These are phyloP conservation scores for Penicillium sp. DNA, from an alignment of 2,329 filamentous ascomycete genomes.

Conservation along the genomic window DNA sequence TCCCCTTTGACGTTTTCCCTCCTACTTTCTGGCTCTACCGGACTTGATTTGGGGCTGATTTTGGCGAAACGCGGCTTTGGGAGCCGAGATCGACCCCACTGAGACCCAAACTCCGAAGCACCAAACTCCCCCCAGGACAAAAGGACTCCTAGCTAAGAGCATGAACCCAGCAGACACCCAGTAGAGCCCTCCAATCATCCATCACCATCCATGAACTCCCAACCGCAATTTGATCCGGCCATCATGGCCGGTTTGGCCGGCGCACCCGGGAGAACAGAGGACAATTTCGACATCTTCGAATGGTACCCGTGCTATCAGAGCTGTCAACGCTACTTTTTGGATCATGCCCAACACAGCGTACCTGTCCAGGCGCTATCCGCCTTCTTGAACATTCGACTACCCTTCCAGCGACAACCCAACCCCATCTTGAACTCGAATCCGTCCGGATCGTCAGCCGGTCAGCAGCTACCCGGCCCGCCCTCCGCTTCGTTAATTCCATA, in stretches of 20 bases:
- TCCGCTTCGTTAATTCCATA: conserved; percentile 78
- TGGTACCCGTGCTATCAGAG: conserved; percentile 92
- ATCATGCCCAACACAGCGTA: conserved; percentile 80
- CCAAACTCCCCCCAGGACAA: neutral
- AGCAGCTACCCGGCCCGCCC: conserved; percentile 37
- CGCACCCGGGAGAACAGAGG: conserved; percentile 39
- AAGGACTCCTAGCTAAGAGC: conserved; percentile 9
- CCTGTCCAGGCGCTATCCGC: conserved; percentile 85
- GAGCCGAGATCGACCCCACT: conserved; percentile 13
- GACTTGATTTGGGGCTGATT: neutral
- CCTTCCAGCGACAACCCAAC: conserved; percentile 68
- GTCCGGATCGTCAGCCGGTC: conserved; percentile 41
- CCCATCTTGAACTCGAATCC: conserved; percentile 48
- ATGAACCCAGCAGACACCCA: conserved; percentile 17
- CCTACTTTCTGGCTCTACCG: neutral
- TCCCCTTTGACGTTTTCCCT: neutral
- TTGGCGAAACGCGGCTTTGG: neutral
- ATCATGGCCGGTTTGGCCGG: conserved; percentile 40
- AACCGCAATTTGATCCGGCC: conserved; percentile 37
- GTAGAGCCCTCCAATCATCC: conserved; percentile 15
- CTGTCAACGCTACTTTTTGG: conserved; percentile 87
- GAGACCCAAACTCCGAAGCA: conserved; percentile 8
- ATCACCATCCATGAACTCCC: conserved; percentile 29
- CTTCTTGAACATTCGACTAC: conserved; percentile 87
- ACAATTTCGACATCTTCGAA: conserved; percentile 69